A percentile compares a stretch with the other conserved stretches of the same genome.
Evolutionary conservation across 345 rosid genomes (phyloP).

Genomic region (Aethionema arabicum): DNA sequence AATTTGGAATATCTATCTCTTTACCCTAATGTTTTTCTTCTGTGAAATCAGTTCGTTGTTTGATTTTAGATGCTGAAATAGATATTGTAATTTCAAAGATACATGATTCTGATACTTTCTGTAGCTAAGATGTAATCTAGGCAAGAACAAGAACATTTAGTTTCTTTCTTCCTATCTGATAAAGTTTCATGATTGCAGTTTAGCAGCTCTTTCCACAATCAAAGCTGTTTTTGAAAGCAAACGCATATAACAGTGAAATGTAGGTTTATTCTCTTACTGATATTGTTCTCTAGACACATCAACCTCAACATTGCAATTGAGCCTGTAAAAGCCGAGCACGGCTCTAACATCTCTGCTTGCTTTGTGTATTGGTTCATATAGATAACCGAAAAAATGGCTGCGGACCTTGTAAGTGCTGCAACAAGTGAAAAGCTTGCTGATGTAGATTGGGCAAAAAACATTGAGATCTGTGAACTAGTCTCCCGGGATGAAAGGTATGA

Average conservation of each 20-base stretch:
- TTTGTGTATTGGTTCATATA: constrained; percentile 10
- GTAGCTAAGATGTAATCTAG: constrained; percentile 10
- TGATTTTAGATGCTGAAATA: neutral
- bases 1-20: constrained; percentile 14
- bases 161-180: constrained; percentile 13
- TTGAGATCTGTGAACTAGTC: constrained; percentile 85
- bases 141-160: neutral
- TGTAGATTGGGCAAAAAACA: constrained; percentile 86
- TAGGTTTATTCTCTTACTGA: constrained; percentile 17
- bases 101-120: constrained; percentile 12
- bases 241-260: constrained; percentile 17
- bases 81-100: neutral
- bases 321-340: neutral
- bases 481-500: constrained; percentile 70
- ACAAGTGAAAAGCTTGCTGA: constrained; percentile 85
- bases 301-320: neutral
- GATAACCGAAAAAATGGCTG: constrained; percentile 58
- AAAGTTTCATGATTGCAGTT: constrained; percentile 22
- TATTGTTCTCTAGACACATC: neutral
- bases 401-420: constrained; percentile 83
- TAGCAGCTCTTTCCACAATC: constrained; percentile 21
- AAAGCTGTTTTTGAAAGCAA: constrained; percentile 12
- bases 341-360: constrained; percentile 2
- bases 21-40: neutral
- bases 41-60: constrained; percentile 2